Conservation (phyloP, 192 early-diverging fungal genomes). For the Mortierella claussenii region DNA sequence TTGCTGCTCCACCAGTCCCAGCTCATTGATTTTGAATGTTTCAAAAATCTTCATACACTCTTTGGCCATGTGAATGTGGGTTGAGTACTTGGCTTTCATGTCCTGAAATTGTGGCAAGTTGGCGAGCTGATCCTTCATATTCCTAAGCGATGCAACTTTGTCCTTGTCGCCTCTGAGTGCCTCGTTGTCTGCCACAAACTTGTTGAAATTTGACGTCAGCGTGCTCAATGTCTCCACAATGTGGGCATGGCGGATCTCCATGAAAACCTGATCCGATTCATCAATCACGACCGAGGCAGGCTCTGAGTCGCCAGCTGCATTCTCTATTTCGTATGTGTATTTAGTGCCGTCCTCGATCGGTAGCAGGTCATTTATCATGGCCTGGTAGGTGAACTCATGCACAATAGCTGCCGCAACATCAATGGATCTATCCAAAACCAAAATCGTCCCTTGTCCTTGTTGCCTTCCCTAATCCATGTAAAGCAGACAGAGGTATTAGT, state of each 20-base stretch:
- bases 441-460: constrained; percentile 77
- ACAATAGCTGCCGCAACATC: constrained; percentile 91
- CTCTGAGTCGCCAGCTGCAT: constrained; percentile 55
- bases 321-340: constrained; percentile 66
- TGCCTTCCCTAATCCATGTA: constrained; percentile 52
- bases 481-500: too few species aligned
- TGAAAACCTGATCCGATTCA: constrained; percentile 83
- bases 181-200: constrained; percentile 84
- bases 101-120: constrained; percentile 90
- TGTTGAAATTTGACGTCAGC: constrained; percentile 78
- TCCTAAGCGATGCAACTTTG: constrained; percentile 74
- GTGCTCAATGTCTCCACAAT: constrained; percentile 83
- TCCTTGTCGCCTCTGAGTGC: constrained; percentile 62
- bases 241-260: constrained; percentile 81
- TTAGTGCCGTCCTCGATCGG: constrained; percentile 71
- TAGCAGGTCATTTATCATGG: constrained; percentile 96
- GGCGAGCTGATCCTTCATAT: constrained; percentile 87
- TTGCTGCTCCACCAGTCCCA: constrained; percentile 85
- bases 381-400: constrained; percentile 99
- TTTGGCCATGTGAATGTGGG: constrained; percentile 87
- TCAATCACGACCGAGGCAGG: constrained; percentile 68
- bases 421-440: constrained; percentile 92
- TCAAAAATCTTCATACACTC: constrained; percentile 85
- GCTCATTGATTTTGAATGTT: constrained; percentile 68
- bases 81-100: constrained; percentile 81